Conservation (phyloP, 352 stramenopile genomes). For the Globisporangium spiculum region DNA sequence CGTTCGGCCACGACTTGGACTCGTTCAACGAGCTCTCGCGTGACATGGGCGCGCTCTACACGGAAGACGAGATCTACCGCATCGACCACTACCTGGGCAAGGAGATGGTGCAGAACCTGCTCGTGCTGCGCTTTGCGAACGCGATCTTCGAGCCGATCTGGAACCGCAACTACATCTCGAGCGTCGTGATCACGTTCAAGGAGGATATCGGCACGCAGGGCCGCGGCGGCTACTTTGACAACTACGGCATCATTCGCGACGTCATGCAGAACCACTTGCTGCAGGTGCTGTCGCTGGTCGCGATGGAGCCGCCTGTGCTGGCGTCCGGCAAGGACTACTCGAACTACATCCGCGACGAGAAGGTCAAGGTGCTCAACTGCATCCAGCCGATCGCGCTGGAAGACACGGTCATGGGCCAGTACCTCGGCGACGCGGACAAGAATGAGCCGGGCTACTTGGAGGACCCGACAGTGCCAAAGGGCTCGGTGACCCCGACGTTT, state of each 20-base stretch:
- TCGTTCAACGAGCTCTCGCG: slow-evolving; percentile 90
- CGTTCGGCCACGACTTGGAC: slow-evolving; percentile 95
- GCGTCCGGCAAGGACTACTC: slow-evolving; percentile 85
- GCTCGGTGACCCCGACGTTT: slow-evolving; percentile 92
- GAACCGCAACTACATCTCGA: slow-evolving; percentile 96
- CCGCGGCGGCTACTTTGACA: slow-evolving; percentile 96
- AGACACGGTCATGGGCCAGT: slow-evolving; percentile 98
- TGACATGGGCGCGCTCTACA: slow-evolving; percentile 83
- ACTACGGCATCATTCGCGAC: slow-evolving; percentile 98
- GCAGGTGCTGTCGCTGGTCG: slow-evolving; percentile 96
- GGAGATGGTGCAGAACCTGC: slow-evolving; percentile 98
- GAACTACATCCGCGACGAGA: slow-evolving; percentile 96
- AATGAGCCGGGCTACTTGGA: slow-evolving; percentile 93
- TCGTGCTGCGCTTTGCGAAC: slow-evolving; percentile 97
- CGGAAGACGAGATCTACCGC: slow-evolving; percentile 92
- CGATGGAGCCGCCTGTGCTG: slow-evolving; percentile 93
- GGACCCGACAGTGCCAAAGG: slow-evolving; percentile 93
- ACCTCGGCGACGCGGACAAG: slow-evolving; percentile 78
- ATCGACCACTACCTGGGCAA: slow-evolving; percentile 98
- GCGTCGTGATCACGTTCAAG: slow-evolving; percentile 97
- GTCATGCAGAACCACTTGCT: slow-evolving; percentile 99
- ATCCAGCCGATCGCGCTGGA: slow-evolving; percentile 92
- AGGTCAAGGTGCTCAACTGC: slow-evolving; percentile 97
- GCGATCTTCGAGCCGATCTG: slow-evolving; percentile 96
- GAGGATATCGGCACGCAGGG: slow-evolving; percentile 97